phyloP scores from a whole-genome alignment of 306 rosid genomes.

The Comarum palustre region DNA sequence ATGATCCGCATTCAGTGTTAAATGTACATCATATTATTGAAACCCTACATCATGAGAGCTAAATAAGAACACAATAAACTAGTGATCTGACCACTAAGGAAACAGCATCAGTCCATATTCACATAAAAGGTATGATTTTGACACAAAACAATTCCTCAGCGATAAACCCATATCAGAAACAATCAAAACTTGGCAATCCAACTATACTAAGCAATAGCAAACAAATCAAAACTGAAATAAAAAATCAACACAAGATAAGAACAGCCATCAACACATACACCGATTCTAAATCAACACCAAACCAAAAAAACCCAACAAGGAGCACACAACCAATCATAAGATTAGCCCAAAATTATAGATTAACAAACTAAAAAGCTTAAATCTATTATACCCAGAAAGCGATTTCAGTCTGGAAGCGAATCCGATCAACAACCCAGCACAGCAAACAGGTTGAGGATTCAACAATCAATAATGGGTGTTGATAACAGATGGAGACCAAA shows the following conservation, averaged over 20 bases:
- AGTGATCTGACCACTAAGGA: slow-evolving; percentile 1
- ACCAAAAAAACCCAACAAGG: slow-evolving; percentile 22
- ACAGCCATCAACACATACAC: background rate
- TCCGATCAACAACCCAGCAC: slow-evolving; percentile 36
- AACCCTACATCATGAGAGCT: background rate
- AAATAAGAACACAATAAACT: slow-evolving; percentile 5
- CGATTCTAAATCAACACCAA: slow-evolving; percentile 1
- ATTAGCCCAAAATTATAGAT: slow-evolving; percentile 15
- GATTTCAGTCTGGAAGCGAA: slow-evolving; percentile 27
- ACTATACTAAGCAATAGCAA: slow-evolving; percentile 10
- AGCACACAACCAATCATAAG: background rate
- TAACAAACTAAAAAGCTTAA: slow-evolving; percentile 7
- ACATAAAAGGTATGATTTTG: background rate
- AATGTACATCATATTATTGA: slow-evolving; percentile 14
- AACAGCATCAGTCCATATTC: slow-evolving; percentile 11
- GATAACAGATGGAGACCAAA: slow-evolving; percentile 11
- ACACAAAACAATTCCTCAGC: background rate
- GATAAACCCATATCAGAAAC: slow-evolving; percentile 23
- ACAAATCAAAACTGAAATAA: slow-evolving; percentile 18
- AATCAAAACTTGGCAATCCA: slow-evolving; percentile 21
- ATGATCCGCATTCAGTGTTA: slow-evolving; percentile 4
- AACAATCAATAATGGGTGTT: slow-evolving; percentile 27
- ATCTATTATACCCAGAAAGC: slow-evolving; percentile 30
- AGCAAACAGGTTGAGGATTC: slow-evolving; percentile 21
- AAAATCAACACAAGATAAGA: background rate